phyloP scores from a whole-genome alignment of 495 filamentous ascomycete species.

The Talaromyces wortmannii region DNA sequence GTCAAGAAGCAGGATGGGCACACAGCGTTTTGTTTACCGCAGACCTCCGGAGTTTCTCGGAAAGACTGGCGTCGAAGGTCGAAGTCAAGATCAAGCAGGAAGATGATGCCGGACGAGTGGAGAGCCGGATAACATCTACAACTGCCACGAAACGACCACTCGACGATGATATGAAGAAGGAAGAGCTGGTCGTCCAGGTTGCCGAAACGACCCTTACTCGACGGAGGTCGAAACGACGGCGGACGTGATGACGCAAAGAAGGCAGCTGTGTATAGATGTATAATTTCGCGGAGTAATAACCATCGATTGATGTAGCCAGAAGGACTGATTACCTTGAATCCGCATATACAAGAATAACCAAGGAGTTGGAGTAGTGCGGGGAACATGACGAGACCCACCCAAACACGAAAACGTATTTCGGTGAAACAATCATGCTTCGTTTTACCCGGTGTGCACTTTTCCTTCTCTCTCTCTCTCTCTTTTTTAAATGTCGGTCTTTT shows the following conservation, averaged over 20 bases:
- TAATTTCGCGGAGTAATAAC: too few species aligned
- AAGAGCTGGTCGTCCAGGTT: slow-evolving; percentile 13
- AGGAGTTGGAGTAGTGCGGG: not conserved
- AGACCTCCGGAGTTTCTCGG: slow-evolving; percentile 80
- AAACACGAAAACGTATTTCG: too few species aligned
- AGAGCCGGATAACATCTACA: slow-evolving; percentile 20
- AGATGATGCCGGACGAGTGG: slow-evolving; percentile 11
- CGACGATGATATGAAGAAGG: slow-evolving; percentile 10
- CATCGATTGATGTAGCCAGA: too few species aligned
- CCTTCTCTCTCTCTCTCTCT: too few species aligned
- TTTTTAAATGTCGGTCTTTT: too few species aligned
- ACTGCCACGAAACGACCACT: slow-evolving; percentile 18
- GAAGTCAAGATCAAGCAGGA: slow-evolving; percentile 44
- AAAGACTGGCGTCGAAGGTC: slow-evolving; percentile 42
- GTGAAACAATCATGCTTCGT: too few species aligned
- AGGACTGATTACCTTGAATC: not conserved
- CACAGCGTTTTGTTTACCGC: slow-evolving; percentile 96
- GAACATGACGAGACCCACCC: not conserved
- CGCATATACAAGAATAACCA: not conserved
- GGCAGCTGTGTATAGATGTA: too few species aligned
- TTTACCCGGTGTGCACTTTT: too few species aligned
- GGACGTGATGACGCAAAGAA: slow-evolving; percentile 2
- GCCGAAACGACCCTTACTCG: slow-evolving; percentile 25
- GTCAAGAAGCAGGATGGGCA: slow-evolving; percentile 92
- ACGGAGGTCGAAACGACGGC: slow-evolving; percentile 32